Percentiles rank a stretch among this genome's conserved stretches.
Conservation (phyloP, 2,329 filamentous ascomycete genomes). For the Verticillium zaregamsianum region DNA sequence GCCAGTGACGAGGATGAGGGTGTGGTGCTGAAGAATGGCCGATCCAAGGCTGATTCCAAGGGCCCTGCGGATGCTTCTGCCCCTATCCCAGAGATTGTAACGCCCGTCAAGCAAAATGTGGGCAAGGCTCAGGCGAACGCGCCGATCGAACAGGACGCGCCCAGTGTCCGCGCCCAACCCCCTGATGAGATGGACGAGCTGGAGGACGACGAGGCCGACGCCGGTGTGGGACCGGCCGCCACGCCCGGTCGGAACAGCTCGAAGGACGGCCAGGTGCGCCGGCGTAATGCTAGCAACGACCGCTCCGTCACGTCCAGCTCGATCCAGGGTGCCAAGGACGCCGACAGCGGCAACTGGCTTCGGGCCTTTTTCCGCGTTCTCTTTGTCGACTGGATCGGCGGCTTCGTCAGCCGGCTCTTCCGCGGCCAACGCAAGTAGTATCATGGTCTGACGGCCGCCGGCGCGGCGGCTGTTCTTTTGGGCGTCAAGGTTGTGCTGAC, state of each 20-base stretch:
- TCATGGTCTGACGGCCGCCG: conserved; percentile 5
- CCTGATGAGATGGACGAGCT: conserved; percentile 6
- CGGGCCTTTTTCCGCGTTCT: conserved; percentile 26
- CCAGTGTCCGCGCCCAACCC: conserved; percentile 3
- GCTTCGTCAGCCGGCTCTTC: conserved; percentile 19
- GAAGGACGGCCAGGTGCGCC: conserved; percentile 3
- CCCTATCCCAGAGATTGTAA: neutral
- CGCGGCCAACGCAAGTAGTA: neutral
- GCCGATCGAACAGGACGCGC: neutral
- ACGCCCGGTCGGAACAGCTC: neutral
- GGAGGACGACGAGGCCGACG: conserved; percentile 1
- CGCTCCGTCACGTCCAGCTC: conserved; percentile 15
- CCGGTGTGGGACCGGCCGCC: neutral
- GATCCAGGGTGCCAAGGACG: conserved; percentile 13
- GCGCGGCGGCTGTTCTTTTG: conserved; percentile 9
- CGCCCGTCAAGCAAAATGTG: neutral
- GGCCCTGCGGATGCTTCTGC: neutral
- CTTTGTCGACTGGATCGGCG: conserved; percentile 35
- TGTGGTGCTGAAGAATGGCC: conserved; percentile 26
- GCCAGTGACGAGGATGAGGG: conserved; percentile 36
- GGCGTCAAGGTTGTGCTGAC: neutral
- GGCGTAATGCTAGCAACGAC: conserved; percentile 8
- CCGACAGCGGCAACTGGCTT: conserved; percentile 23
- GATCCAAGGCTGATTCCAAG: conserved; percentile 9
- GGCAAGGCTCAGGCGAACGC: neutral